phyloP scores from a whole-genome alignment of 768 basidiomycete genomes.

The Leccinum disarticulatum region DNA sequence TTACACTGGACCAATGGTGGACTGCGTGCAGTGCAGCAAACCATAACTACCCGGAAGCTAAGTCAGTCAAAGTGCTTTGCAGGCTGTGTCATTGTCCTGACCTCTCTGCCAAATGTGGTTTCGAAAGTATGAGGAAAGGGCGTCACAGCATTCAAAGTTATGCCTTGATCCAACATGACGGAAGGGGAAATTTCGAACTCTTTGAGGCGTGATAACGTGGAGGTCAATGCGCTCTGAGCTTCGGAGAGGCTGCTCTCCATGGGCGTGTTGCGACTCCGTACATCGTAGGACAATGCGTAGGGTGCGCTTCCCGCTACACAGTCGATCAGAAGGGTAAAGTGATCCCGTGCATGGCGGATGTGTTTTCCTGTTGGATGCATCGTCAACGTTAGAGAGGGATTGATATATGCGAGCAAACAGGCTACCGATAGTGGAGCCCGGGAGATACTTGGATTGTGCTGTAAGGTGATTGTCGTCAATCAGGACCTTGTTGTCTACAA shows the following conservation, averaged over 20 bases:
- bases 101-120: conserved; percentile 84
- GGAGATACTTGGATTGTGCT: conserved; percentile 66
- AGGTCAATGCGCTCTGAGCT: conserved; percentile 56
- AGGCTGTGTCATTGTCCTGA: conserved; percentile 27
- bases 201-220: conserved; percentile 57
- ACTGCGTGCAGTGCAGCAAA: conserved; percentile 84
- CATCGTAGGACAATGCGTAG: conserved; percentile 71
- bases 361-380: conserved; percentile 65
- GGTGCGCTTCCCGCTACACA: conserved; percentile 47
- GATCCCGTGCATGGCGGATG: conserved; percentile 81
- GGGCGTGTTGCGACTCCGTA: conserved; percentile 72
- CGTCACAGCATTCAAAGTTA: conserved; percentile 79
- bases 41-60: conserved; percentile 58
- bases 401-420: neutral
- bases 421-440: conserved; percentile 86
- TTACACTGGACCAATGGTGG: conserved; percentile 89
- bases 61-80: conserved; percentile 2
- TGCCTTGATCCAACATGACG: conserved; percentile 50
- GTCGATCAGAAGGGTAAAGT: conserved; percentile 68
- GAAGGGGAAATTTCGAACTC: conserved; percentile 43
- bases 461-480: conserved; percentile 69
- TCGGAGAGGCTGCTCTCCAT: conserved; percentile 71
- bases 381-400: conserved; percentile 1
- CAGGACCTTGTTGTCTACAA: conserved; percentile 65
- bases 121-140: conserved; percentile 73